These are phyloP conservation scores for Talaromyces amestolkiae DNA, from an alignment of 2,329 filamentous ascomycete species.

Conservation along the genomic window DNA sequence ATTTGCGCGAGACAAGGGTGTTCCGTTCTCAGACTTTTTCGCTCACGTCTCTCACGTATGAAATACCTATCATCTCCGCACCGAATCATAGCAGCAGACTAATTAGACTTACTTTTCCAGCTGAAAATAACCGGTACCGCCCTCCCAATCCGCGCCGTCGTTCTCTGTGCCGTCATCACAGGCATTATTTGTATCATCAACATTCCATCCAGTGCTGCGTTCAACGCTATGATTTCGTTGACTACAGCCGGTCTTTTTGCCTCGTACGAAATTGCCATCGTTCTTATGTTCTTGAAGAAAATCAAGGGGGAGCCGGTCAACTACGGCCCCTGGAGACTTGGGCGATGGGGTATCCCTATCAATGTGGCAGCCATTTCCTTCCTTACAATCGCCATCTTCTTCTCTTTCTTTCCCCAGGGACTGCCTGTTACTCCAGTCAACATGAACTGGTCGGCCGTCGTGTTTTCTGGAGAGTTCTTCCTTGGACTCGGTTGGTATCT, in stretches of 20 bases:
- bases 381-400: slow-evolving; percentile 7
- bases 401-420: slow-evolving; percentile 7
- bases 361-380: slow-evolving; percentile 8
- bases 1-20: slow-evolving; percentile 24
- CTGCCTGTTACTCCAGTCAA: slow-evolving; percentile 1
- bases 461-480: too few relatives aligned
- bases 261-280: slow-evolving; percentile 31
- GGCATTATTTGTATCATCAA: slow-evolving; percentile 29
- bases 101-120: too few relatives aligned
- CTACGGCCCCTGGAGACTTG: slow-evolving; percentile 19
- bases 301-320: slow-evolving; percentile 24
- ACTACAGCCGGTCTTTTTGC: slow-evolving; percentile 32
- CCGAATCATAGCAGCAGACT: too few relatives aligned
- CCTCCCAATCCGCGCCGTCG: slow-evolving; percentile 28
- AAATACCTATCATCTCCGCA: slow-evolving; percentile 12
- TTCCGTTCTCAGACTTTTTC: slow-evolving; percentile 24
- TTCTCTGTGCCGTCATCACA: not conserved
- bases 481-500: too few relatives aligned
- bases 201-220: slow-evolving; percentile 32
- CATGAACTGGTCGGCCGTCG: too few relatives aligned
- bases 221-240: slow-evolving; percentile 36
- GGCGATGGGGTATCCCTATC: slow-evolving; percentile 7
- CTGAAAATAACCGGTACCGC: slow-evolving; percentile 26
- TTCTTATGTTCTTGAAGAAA: slow-evolving; percentile 30
- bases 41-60: slow-evolving; percentile 24